Percentiles rank a stretch among this genome's conserved stretches.
Conservation (phyloP, 1,139 yeast species). For the Saccharomycopsis crataegensis region DNA sequence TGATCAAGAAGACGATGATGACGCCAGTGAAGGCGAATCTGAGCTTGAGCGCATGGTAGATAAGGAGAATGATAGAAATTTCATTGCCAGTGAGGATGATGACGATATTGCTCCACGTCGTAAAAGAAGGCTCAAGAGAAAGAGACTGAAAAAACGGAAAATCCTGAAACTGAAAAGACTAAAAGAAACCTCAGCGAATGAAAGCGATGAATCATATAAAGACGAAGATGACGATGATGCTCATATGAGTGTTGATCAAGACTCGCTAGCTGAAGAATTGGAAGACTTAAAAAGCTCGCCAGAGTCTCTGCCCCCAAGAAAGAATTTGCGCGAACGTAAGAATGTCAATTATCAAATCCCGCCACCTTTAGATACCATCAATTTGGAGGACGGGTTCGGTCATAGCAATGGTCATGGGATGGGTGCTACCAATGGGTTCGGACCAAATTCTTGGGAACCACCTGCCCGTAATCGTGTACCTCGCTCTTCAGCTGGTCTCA, state of each 20-base stretch:
- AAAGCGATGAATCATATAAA: conserved; percentile 17
- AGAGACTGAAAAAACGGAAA: conserved; percentile 12
- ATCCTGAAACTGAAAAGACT: conserved; percentile 12
- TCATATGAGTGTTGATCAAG: conserved; percentile 15
- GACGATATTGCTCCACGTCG: conserved; percentile 22
- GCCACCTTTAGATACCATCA: conserved; percentile 60
- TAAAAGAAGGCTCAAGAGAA: conserved; percentile 20
- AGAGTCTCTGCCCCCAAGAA: conserved; percentile 28
- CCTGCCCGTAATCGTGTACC: conserved; percentile 19
- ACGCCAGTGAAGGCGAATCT: conserved; percentile 21
- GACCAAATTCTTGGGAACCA: conserved; percentile 20
- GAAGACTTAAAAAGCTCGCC: conserved; percentile 31
- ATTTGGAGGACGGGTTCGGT: conserved; percentile 33
- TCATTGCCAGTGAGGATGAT: conserved; percentile 23
- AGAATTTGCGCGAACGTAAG: conserved; percentile 65
- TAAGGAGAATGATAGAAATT: conserved; percentile 20
- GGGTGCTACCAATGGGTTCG: neutral
- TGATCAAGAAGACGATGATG: conserved; percentile 17
- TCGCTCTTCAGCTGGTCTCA: conserved; percentile 22
- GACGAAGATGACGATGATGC: conserved; percentile 13
- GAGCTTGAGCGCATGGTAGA: conserved; percentile 20
- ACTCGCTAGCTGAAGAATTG: conserved; percentile 29
- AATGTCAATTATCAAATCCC: conserved; percentile 80
- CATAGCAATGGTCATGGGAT: neutral
- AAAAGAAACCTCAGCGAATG: neutral